phyloP scores from a whole-genome alignment of 2,329 filamentous ascomycete species.

The Aspergillus thermomutatus region DNA sequence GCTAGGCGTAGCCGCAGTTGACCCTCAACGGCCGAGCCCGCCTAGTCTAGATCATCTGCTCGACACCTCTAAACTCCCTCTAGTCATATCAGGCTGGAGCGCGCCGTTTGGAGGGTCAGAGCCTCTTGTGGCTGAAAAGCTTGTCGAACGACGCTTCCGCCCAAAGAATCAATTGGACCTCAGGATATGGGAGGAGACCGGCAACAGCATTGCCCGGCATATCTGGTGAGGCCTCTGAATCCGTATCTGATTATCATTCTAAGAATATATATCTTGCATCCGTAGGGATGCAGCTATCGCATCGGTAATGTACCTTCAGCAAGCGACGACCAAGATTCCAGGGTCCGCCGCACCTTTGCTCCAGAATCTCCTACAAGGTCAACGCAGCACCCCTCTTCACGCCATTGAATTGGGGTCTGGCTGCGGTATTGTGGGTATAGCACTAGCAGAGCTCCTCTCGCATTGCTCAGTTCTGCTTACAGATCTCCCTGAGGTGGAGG shows the following conservation, averaged over 20 bases:
- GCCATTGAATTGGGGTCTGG: slow-evolving; percentile 66
- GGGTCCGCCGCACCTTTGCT: slow-evolving; percentile 23
- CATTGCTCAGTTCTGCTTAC: slow-evolving; percentile 58
- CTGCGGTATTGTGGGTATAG: slow-evolving; percentile 65
- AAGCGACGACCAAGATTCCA: slow-evolving; percentile 34
- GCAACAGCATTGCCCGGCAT: slow-evolving; percentile 69
- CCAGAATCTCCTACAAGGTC: slow-evolving; percentile 30
- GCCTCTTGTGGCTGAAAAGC: slow-evolving; percentile 45
- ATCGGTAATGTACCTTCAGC: slow-evolving; percentile 52
- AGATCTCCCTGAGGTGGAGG: slow-evolving; percentile 62
- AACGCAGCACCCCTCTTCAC: slow-evolving; percentile 37
- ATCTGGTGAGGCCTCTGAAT: slow-evolving; percentile 54
- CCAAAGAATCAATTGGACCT: slow-evolving; percentile 41
- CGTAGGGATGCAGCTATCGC: slow-evolving; percentile 57
- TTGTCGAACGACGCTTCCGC: slow-evolving; percentile 55
- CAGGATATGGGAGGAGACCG: slow-evolving; percentile 65
- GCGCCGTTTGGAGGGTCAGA: slow-evolving; percentile 39
- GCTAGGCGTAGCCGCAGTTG: slow-evolving; percentile 22
- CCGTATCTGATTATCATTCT: slow-evolving; percentile 2
- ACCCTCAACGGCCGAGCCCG: slow-evolving; percentile 4
- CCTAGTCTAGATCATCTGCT: slow-evolving; percentile 18
- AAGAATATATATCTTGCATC: slow-evolving; percentile 6
- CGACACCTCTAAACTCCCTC: slow-evolving; percentile 28
- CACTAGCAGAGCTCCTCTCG: slow-evolving; percentile 54
- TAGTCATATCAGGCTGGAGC: slow-evolving; percentile 59